phyloP scores from a whole-genome alignment of 2,329 filamentous ascomycete species.

The Hymenotorrendiella dingleyae region DNA sequence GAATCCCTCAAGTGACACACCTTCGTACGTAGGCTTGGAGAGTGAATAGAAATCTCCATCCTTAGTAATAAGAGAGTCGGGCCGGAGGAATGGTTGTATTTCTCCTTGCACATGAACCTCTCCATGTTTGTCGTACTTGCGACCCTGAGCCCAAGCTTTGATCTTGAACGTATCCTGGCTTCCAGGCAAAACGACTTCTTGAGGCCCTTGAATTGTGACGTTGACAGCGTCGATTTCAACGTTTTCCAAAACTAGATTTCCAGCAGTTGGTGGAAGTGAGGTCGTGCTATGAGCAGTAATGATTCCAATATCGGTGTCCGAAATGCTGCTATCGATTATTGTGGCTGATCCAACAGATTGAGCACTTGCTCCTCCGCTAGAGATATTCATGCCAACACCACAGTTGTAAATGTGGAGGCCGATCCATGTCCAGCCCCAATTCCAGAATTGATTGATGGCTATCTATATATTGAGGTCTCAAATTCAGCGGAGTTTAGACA shows the following conservation, averaged over 20 bases:
- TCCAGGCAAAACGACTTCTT: conserved; percentile 53
- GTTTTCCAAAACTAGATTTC: conserved; percentile 78
- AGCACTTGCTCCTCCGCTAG: conserved; percentile 34
- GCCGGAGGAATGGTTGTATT: conserved; percentile 38
- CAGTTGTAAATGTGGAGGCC: conserved; percentile 48
- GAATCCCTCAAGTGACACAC: conserved; percentile 34
- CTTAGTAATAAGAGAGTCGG: conserved; percentile 37
- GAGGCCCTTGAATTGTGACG: conserved; percentile 55
- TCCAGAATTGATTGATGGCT: conserved; percentile 54
- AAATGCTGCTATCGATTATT: conserved; percentile 49
- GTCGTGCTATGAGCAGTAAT: conserved; percentile 45
- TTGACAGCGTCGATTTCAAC: conserved; percentile 68
- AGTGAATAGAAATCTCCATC: conserved; percentile 42
- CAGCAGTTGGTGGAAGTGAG: conserved; percentile 56
- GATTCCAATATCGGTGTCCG: conserved; percentile 44
- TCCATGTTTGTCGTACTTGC: conserved; percentile 52
- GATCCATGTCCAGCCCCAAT: conserved; percentile 54
- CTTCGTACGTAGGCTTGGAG: conserved; percentile 50
- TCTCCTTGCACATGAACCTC: conserved; percentile 36
- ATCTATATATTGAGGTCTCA: too few relatives aligned
- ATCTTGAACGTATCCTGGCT: conserved; percentile 59
- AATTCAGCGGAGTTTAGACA: too few relatives aligned
- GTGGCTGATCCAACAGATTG: conserved; percentile 50
- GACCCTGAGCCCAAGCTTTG: conserved; percentile 71
- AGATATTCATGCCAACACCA: conserved; percentile 45